Base-by-base conservation (phyloP, 768 basidiomycete genomes). In the Russula earlei region DNA sequence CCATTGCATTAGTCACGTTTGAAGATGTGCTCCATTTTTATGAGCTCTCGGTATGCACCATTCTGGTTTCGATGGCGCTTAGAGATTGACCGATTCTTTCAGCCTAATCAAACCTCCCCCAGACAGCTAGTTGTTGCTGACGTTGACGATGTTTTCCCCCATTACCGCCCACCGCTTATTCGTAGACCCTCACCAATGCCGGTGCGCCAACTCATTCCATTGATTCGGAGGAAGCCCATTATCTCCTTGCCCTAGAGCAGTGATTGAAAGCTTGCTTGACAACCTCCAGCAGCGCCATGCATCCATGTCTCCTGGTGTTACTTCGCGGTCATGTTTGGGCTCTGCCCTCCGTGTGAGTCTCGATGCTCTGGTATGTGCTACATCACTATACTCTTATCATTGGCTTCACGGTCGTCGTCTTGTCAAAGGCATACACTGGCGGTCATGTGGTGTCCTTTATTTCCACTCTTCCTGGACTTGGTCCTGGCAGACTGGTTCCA, bases 71-170 rank as follows among this genome's bases (percentile, higher is more conserved):
- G 25, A 24, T 24, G 9, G 22, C 36, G 19, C 11, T 24, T 33
- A 38, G 27, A 46, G 50, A 31, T 27, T 44, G 17, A 58, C 49
- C n/a, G 25, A 54, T 33, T 58, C 78, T 75, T 33, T 15, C 49
- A 62, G 62, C 62, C 62, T n/a, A 19, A 54, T 41, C 59, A 53
- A 29, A 12, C 33, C 12, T 27, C 44, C 12, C 53, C 55, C 20
- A 52, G 76, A 34, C 85, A 94, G 76, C 74, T 94, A 42, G 80
- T 98, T 42, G 79, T 97, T 9, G 73, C 88, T 1, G 96, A 98
- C 66, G 70, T 98, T 36, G 86, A 91, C n/a, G 96, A 99, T 52
- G 83, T 92, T 19, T 98, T 94, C 69, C 69, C 88, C 96, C 96
- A 0, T 67, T 91, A 22, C 73, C 60, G 6, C 25, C 74, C 19